A percentile compares a stretch with the other conserved stretches of the same genome.
Evolutionary conservation across 176 grass and related monocot species (phyloP).

Genomic region (Ananas comosus): DNA sequence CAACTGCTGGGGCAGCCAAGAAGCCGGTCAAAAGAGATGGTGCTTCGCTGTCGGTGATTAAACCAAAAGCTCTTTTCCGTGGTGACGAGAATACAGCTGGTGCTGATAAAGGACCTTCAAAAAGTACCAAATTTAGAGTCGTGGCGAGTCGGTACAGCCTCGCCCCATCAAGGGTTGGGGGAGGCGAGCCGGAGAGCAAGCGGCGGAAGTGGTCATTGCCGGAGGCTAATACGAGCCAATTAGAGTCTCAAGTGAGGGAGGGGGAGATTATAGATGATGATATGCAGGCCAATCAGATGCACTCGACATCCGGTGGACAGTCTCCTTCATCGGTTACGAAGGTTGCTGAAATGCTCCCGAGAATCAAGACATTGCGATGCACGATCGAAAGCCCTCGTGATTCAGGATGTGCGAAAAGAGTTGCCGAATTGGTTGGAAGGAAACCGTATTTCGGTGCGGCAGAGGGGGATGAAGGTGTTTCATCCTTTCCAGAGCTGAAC

Average conservation of each 20-base stretch:
- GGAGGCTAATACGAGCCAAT: background rate
- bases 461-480: slow-evolving; percentile 7
- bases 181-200: slow-evolving; percentile 22
- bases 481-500: slow-evolving; percentile 28
- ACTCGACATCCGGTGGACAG: background rate
- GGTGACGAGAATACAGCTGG: slow-evolving; percentile 3
- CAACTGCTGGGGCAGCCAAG: slow-evolving; percentile 13
- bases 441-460: slow-evolving; percentile 41
- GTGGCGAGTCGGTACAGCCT: slow-evolving; percentile 86
- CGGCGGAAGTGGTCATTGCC: slow-evolving; percentile 39
- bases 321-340: slow-evolving; percentile 56
- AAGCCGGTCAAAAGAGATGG: slow-evolving; percentile 22
- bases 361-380: slow-evolving; percentile 47
- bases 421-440: slow-evolving; percentile 45
- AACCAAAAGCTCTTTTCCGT: slow-evolving; percentile 12
- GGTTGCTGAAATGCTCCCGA: slow-evolving; percentile 55
- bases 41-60: background rate
- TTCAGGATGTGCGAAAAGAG: slow-evolving; percentile 68
- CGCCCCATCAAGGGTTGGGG: slow-evolving; percentile 16
- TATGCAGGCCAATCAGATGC: slow-evolving; percentile 1
- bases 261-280: background rate
- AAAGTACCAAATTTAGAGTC: slow-evolving; percentile 41
- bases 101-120: slow-evolving; percentile 38
- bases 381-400: slow-evolving; percentile 53
- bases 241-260: background rate